Percentiles rank a stretch among this genome's conserved stretches.
These are phyloP conservation scores for Verticillium nonalfalfae DNA, from an alignment of 2,329 filamentous ascomycete genomes.

Conservation along the genomic window DNA sequence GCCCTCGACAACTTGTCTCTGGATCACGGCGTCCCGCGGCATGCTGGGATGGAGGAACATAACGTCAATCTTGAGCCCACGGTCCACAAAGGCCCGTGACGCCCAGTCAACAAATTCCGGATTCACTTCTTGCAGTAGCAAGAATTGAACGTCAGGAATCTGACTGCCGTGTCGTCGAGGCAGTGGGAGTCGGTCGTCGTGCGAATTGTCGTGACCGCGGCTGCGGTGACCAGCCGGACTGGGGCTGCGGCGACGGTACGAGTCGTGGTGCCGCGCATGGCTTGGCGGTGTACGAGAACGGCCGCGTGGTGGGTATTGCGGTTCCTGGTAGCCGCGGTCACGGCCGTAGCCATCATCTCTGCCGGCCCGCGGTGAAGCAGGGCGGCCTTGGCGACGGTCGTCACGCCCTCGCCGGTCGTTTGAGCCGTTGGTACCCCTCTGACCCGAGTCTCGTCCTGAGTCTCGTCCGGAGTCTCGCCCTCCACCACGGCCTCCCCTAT, in stretches of 20 bases:
- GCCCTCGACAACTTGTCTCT: slow-evolving; percentile 80
- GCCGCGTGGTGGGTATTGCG: slow-evolving; percentile 39
- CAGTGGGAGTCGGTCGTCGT: slow-evolving; percentile 60
- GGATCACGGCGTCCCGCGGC: slow-evolving; percentile 63
- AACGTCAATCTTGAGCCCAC: slow-evolving; percentile 68
- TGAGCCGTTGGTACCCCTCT: slow-evolving; percentile 36
- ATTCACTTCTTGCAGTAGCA: slow-evolving; percentile 72
- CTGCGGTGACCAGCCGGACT: slow-evolving; percentile 46
- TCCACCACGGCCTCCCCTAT: slow-evolving; percentile 37
- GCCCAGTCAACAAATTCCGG: slow-evolving; percentile 79
- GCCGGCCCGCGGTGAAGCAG: slow-evolving; percentile 51
- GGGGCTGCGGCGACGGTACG: slow-evolving; percentile 63
- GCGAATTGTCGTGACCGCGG: slow-evolving; percentile 40
- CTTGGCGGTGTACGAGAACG: slow-evolving; percentile 64
- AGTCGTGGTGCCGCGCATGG: slow-evolving; percentile 35
- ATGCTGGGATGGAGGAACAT: slow-evolving; percentile 75
- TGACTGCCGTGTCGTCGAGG: slow-evolving; percentile 67
- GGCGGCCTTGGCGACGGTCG: slow-evolving; percentile 59
- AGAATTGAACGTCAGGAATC: slow-evolving; percentile 84
- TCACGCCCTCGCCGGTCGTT: slow-evolving; percentile 48
- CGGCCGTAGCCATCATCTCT: slow-evolving; percentile 56
- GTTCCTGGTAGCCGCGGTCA: slow-evolving; percentile 34
- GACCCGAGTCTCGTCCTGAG: slow-evolving; percentile 34
- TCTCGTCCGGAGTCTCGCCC: slow-evolving; percentile 39
- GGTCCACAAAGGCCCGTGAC: slow-evolving; percentile 65